Base-by-base conservation (phyloP, 768 basidiomycete genomes). In the Boletus rufocinnamomeus region DNA sequence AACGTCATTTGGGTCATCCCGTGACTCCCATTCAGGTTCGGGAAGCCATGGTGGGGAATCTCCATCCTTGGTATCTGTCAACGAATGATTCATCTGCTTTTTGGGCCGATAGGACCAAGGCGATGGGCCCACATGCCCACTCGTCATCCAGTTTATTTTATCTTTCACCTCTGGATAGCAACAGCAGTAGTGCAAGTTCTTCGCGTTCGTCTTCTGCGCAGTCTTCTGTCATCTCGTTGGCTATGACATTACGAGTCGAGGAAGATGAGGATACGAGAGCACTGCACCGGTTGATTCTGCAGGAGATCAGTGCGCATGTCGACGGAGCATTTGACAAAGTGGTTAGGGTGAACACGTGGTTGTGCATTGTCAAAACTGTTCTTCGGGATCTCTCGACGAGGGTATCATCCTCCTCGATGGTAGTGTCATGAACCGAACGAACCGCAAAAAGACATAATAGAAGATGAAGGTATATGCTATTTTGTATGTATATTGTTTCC, bases 231-330 rank as follows among this genome's bases (percentile, higher is more conserved):
- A 58, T 76, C n/a, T 84, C 86, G 4, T 67, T 84, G 32, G 75
- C 81, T 7, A 77, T 76, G 5, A 82, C 83, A 1, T 62, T 82
- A 4, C 79, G 79, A 2, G 82, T 82, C 48, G 74, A 79, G 40
- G 85, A 84, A 60, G 87, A 87, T 54, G 83, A 89, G 49, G 89
- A 90, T 59, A 80, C 78, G 13, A 80, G 82, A 37, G 77, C 79
- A 27, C 75, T 89, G 37, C 85, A 87, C 16, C 78, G 86, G 19
- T 69, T 91, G n/a, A 65, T 90, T 23, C 71, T 84, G 41, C 81
- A 85, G 46, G 89, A 89, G 73, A 81, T 91, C 54, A 83, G 86
- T 40, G 80, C 83, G 57, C 74, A 81, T 47, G 62, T 82, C 52
- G 75, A 76, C 17, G 83, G 82, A 8, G 83, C 84, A 2, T 80